Conservation (phyloP, 352 stramenopile genomes). For the Phytophthora podocarpi region DNA sequence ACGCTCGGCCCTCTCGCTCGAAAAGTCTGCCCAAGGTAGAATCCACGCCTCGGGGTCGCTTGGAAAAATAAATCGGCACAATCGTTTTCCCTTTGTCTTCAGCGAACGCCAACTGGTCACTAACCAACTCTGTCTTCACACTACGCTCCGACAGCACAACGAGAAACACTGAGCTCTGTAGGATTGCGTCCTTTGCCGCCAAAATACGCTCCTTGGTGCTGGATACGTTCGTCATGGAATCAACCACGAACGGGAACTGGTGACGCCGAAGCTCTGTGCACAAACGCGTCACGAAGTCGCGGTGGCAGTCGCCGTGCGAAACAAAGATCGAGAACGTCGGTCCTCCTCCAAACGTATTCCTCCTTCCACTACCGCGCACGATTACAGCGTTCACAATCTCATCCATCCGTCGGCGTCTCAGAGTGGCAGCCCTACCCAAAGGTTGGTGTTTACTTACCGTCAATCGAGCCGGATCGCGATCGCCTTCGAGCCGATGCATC, state of each 20-base stretch:
- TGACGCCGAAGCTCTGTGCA: constrained; percentile 57
- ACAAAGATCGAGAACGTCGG: constrained; percentile 69
- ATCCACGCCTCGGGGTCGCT: constrained; percentile 51
- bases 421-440: constrained; percentile 23
- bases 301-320: constrained; percentile 77
- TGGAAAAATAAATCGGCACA: constrained; percentile 75
- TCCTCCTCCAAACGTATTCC: constrained; percentile 24
- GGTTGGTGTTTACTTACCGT: constrained; percentile 18
- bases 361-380: constrained; percentile 30
- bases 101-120: constrained; percentile 82
- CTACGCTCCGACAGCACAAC: constrained; percentile 78
- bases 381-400: constrained; percentile 69
- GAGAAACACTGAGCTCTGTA: constrained; percentile 70
- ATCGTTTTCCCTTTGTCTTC: constrained; percentile 84
- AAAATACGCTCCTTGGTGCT: constrained; percentile 81
- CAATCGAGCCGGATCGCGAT: constrained; percentile 19
- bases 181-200: constrained; percentile 78
- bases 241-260: constrained; percentile 56
- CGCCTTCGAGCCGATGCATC: constrained; percentile 53
- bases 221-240: constrained; percentile 73
- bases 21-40: constrained; percentile 39
- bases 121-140: constrained; percentile 82
- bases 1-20: constrained; percentile 38
- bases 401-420: constrained; percentile 38
- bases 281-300: constrained; percentile 65